Evolutionary conservation across 495 filamentous ascomycete species (phyloP), one percentile per base, ranked within the genome.

Genomic region (Aspergillus saccharolyticus): DNA sequence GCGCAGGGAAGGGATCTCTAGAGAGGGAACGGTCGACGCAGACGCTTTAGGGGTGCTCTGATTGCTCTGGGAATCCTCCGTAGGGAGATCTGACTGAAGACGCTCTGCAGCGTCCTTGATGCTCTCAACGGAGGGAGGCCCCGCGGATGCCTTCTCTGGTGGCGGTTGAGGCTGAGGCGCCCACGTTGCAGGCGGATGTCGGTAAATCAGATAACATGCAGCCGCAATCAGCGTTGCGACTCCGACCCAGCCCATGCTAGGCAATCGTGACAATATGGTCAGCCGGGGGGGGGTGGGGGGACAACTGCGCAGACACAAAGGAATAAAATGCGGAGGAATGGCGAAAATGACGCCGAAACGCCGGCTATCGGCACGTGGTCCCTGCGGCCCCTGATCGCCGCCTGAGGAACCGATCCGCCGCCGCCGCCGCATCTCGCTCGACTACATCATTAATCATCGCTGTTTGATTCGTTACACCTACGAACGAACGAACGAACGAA

Each of bases 1-100:
- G 42, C 61, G 69, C 28, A 75, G 58, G 5, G 67, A 64, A 9
- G 75, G 75, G 3, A 75, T 65, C 15, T 67, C 53, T n/a, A 74
- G 61, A 4, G 57, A 56, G 0, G 72, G 64, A 45, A 63, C 58
- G 39, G 24, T 70, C 44, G 67, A 63, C 17, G 68, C 65, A 25
- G 68, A 68, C 4, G 76, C 74, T 61, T 80, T 81, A 4, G 82
- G 81, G 7, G 81, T 83, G 1, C 70, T 71, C 52, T 80, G 81
- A 8, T 80, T 83, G 1, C 70, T 71, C 52, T 80, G 74, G 3
- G 72, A 56, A 42, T 72, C 75, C 6, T 73, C 66, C 47, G 50
- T 28, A 19, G 53, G 28, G 52, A 59, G 45, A 59, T 65, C 25
- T 16, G 66, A 42, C 30, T 57, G 28, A 4, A 39, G 5, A 6